Percentiles rank a stretch among this genome's conserved stretches.
Conservation (phyloP, 192 early-diverging fungal species). For the Linnemannia zychae region DNA sequence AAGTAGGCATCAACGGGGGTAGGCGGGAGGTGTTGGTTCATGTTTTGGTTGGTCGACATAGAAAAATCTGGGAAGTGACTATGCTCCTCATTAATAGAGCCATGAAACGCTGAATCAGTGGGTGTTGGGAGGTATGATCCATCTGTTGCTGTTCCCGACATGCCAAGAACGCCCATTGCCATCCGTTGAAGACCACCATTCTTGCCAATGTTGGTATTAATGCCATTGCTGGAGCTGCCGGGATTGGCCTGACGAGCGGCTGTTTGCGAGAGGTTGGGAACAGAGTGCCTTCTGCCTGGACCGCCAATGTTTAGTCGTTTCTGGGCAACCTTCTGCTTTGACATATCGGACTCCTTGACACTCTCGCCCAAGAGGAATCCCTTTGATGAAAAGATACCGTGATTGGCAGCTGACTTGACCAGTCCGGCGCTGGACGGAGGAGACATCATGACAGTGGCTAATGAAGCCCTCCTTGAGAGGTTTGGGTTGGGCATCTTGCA, state of each 20-base stretch:
- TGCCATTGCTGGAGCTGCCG: slow-evolving; percentile 11
- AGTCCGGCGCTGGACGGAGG: slow-evolving; percentile 26
- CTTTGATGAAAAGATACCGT: slow-evolving; percentile 14
- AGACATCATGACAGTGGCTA: slow-evolving; percentile 21
- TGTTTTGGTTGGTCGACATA: neutral
- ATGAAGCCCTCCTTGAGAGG: slow-evolving; percentile 26
- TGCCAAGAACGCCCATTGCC: slow-evolving; percentile 5
- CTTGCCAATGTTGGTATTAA: neutral
- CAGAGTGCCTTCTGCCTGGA: slow-evolving; percentile 24
- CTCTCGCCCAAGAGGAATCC: neutral
- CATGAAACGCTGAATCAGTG: slow-evolving; percentile 13
- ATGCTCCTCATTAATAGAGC: neutral
- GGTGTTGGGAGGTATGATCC: slow-evolving; percentile 28
- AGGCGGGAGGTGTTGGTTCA: slow-evolving; percentile 10
- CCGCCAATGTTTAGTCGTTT: slow-evolving; percentile 7
- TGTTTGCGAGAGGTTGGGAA: slow-evolving; percentile 7
- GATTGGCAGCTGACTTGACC: slow-evolving; percentile 27
- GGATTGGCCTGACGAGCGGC: neutral
- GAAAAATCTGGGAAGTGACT: slow-evolving; percentile 4
- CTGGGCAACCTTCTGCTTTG: neutral
- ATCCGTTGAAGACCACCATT: slow-evolving; percentile 1
- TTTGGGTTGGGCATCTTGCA: slow-evolving; percentile 23
- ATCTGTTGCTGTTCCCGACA: neutral
- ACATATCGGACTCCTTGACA: neutral
- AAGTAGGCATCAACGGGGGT: slow-evolving; percentile 10